A percentile compares a stretch with the other conserved stretches of the same genome.
Conservation (phyloP, 495 filamentous ascomycete genomes). For the Daldinia childiae region DNA sequence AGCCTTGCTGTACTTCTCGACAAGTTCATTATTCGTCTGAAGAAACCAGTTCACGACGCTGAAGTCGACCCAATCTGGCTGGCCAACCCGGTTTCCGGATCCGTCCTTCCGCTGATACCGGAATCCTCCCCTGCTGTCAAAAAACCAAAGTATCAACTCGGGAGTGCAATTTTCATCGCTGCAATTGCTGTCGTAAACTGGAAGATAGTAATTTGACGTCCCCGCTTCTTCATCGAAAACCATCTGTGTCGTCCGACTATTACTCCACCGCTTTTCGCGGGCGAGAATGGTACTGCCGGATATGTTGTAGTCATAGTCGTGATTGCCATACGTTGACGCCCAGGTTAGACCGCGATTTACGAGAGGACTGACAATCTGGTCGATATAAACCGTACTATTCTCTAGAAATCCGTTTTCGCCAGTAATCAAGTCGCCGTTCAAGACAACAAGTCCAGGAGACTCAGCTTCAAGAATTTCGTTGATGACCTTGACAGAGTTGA, state of each 20-base stretch:
- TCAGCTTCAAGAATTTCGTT: slow-evolving; percentile 68
- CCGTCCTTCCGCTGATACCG: slow-evolving; percentile 58
- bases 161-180: slow-evolving; percentile 37
- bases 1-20: slow-evolving; percentile 46
- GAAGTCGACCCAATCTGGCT: slow-evolving; percentile 58
- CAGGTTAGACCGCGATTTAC: slow-evolving; percentile 62
- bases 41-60: slow-evolving; percentile 70
- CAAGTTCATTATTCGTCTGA: slow-evolving; percentile 56
- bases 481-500: slow-evolving; percentile 67
- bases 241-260: slow-evolving; percentile 65
- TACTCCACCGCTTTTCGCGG: slow-evolving; percentile 62
- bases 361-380: slow-evolving; percentile 67
- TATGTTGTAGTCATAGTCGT: slow-evolving; percentile 71
- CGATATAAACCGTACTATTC: slow-evolving; percentile 68
- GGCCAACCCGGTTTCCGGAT: slow-evolving; percentile 42
- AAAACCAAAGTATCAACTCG: slow-evolving; percentile 75
- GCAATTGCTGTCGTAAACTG: slow-evolving; percentile 50
- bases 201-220: slow-evolving; percentile 76
- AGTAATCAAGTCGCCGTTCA: slow-evolving; percentile 80
- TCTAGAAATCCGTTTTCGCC: slow-evolving; percentile 69
- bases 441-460: slow-evolving; percentile 65
- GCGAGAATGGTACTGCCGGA: slow-evolving; percentile 62
- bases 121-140: slow-evolving; percentile 73
- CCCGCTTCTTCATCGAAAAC: slow-evolving; percentile 56
- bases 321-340: slow-evolving; percentile 80